phyloP scores from a whole-genome alignment of 192 early-diverging fungal genomes.

The Coemansia sp. region DNA sequence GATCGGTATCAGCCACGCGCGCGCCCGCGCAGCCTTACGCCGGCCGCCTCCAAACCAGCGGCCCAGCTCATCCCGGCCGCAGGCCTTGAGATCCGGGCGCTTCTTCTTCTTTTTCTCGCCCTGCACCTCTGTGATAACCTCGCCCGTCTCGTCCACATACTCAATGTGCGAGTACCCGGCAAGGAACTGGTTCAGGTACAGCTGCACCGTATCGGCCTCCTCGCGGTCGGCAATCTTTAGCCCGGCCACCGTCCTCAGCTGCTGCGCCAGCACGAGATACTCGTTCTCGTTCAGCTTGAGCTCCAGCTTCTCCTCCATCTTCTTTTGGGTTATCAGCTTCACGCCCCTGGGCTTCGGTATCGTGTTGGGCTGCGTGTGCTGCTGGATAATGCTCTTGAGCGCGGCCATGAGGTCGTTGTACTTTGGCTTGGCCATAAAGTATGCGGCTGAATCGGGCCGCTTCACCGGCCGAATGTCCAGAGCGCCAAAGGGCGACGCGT shows the following conservation, averaged over 20 bases:
- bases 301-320: slow-evolving; percentile 10
- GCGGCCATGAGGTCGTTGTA: slow-evolving; percentile 75
- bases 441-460: slow-evolving; percentile 70
- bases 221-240: background rate
- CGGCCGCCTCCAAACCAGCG: slow-evolving; percentile 72
- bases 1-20: slow-evolving; percentile 65
- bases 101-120: slow-evolving; percentile 30
- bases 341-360: background rate
- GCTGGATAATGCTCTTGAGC: slow-evolving; percentile 54
- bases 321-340: slow-evolving; percentile 15
- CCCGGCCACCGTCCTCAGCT: slow-evolving; percentile 17
- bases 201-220: slow-evolving; percentile 4
- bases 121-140: background rate
- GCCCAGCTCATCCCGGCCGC: slow-evolving; percentile 64
- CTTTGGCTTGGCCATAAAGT: slow-evolving; percentile 83
- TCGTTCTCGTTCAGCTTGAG: slow-evolving; percentile 30
- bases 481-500: slow-evolving; percentile 21
- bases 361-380: slow-evolving; percentile 5
- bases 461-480: slow-evolving; percentile 37
- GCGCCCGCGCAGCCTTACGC: slow-evolving; percentile 78
- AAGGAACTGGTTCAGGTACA: slow-evolving; percentile 35
- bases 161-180: slow-evolving; percentile 19
- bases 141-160: background rate
- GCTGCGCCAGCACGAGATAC: slow-evolving; percentile 13
- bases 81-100: slow-evolving; percentile 8